Evolutionary conservation across 768 basidiomycete genomes (phyloP).

Genomic region (Tricholoma sp.): DNA sequence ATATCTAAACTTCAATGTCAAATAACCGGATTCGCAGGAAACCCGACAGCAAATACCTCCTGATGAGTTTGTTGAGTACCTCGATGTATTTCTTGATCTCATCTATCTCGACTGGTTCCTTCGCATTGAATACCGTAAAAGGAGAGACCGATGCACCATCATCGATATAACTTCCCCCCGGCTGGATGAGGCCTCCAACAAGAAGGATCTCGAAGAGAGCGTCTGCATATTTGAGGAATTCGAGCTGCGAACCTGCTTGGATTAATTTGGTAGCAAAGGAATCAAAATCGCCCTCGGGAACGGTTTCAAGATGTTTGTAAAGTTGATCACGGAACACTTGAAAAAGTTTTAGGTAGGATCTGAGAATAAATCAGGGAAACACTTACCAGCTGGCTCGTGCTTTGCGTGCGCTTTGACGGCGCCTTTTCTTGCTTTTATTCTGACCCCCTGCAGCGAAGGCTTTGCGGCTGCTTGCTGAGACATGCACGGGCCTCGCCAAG

Average conservation of each 20-base stretch:
- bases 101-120: slow-evolving; percentile 71
- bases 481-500: slow-evolving; percentile 55
- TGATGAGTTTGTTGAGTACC: slow-evolving; percentile 92
- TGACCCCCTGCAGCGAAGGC: slow-evolving; percentile 90
- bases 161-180: slow-evolving; percentile 88
- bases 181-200: slow-evolving; percentile 93
- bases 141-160: slow-evolving; percentile 82
- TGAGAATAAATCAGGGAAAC: slow-evolving; percentile 8
- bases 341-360: slow-evolving; percentile 7
- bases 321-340: slow-evolving; percentile 91
- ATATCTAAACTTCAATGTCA: slow-evolving; percentile 54
- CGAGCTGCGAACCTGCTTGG: slow-evolving; percentile 88
- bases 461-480: slow-evolving; percentile 86
- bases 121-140: slow-evolving; percentile 82
- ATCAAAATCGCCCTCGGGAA: slow-evolving; percentile 78
- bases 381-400: slow-evolving; percentile 78
- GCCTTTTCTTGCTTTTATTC: slow-evolving; percentile 91
- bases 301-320: slow-evolving; percentile 85
- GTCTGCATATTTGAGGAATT: slow-evolving; percentile 96
- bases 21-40: slow-evolving; percentile 1
- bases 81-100: slow-evolving; percentile 93
- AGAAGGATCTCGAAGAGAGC: slow-evolving; percentile 94
- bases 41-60: slow-evolving; percentile 52
- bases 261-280: slow-evolving; percentile 77
- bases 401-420: slow-evolving; percentile 90